These are phyloP conservation scores for Rhizophora apiculata DNA, from an alignment of 345 rosid species.

Conservation along the genomic window DNA sequence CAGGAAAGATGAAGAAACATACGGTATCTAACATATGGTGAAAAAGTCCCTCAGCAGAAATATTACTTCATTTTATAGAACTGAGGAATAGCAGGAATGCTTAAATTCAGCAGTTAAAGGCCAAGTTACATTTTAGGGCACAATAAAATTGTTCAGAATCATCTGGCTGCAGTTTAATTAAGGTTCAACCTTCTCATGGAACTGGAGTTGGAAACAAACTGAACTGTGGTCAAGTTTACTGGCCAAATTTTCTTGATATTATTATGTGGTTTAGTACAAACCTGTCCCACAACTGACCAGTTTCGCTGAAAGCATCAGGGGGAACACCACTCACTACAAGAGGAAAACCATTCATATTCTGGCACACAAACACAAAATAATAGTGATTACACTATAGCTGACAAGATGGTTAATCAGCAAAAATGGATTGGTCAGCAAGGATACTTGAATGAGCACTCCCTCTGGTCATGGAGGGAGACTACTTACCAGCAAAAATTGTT, in stretches of 20 bases:
- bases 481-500: constrained; percentile 75
- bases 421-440: not conserved
- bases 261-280: constrained; percentile 23
- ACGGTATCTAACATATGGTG: constrained; percentile 1
- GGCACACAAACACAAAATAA: constrained; percentile 26
- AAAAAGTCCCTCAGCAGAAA: no score
- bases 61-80: no score
- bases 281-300: constrained; percentile 98
- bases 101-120: no score
- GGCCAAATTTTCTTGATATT: not conserved
- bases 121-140: not conserved
- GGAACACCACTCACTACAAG: constrained; percentile 88
- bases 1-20: not conserved
- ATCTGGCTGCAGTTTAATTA: no score
- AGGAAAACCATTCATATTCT: constrained; percentile 83
- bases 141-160: no score
- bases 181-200: no score
- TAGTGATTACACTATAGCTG: constrained; percentile 4
- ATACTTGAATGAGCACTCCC: not conserved
- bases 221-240: no score
- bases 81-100: no score
- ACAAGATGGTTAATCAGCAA: not conserved
- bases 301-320: constrained; percentile 93
- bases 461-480: constrained; percentile 10
- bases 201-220: no score